A percentile compares a stretch with the other conserved stretches of the same genome.
Conservation (phyloP, 352 stramenopile genomes). For the Elongisporangium undulatum region DNA sequence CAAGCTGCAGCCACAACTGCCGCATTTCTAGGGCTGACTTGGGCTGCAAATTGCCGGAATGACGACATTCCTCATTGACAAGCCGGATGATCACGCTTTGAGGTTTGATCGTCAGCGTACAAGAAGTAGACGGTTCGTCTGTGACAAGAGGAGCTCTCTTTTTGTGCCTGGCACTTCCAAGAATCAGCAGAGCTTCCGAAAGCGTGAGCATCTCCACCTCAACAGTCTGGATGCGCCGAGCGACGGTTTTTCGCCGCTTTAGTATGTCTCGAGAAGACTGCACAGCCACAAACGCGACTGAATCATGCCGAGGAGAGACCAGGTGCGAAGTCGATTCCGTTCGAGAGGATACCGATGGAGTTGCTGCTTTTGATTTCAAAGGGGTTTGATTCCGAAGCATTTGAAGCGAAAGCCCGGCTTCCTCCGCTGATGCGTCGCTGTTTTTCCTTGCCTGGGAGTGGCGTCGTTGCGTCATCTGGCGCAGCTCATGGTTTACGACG, state of each 20-base stretch:
- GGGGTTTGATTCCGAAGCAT: constrained; percentile 9
- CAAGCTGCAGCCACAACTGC: constrained; percentile 16
- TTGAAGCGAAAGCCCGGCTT: constrained; percentile 5
- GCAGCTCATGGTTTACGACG: constrained; percentile 6
- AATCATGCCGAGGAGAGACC: neutral
- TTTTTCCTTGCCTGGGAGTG: neutral
- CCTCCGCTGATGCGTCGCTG: neutral
- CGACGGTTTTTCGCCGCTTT: neutral
- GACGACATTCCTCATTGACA: constrained; percentile 7
- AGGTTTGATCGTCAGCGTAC: neutral
- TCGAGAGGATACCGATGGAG: neutral
- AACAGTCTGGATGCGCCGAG: constrained; percentile 3
- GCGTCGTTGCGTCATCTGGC: neutral
- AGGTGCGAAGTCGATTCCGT: neutral
- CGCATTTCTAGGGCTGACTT: constrained; percentile 10
- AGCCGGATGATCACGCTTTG: constrained; percentile 11
- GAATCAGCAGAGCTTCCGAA: constrained; percentile 5
- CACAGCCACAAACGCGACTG: neutral
- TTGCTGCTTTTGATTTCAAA: neutral
- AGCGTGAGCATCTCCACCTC: constrained; percentile 11
- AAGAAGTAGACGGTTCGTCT: neutral
- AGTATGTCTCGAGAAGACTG: neutral
- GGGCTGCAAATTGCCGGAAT: constrained; percentile 1
- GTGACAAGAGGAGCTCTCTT: neutral
- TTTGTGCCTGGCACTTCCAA: neutral